Evolutionary conservation across 306 rosid species (phyloP).

Genomic region (Rosa persica): DNA sequence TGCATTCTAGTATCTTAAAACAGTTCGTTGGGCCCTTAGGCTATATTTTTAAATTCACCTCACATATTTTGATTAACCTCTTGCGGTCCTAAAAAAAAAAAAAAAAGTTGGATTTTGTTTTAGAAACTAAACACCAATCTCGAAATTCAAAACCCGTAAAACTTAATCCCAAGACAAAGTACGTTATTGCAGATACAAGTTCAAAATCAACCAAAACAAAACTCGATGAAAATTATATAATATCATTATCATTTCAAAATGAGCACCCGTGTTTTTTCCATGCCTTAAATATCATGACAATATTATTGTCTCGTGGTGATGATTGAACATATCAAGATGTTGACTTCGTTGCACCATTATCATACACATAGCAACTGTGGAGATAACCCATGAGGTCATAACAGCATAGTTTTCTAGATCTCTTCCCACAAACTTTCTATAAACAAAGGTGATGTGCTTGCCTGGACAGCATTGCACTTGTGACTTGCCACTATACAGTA

Average conservation of each 20-base stretch:
- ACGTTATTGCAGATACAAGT: not conserved
- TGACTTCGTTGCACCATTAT: conserved; percentile 19
- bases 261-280: not conserved
- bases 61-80: too few species aligned
- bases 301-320: conserved; percentile 12
- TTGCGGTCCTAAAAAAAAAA: too few species aligned
- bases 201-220: not conserved
- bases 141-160: too few species aligned
- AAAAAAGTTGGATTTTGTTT: too few species aligned
- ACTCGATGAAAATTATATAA: not conserved
- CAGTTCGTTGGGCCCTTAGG: too few species aligned
- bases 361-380: conserved; percentile 21
- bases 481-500: not conserved
- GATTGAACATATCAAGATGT: conserved; percentile 21
- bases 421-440: not conserved
- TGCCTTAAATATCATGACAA: not conserved
- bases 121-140: too few species aligned
- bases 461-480: conserved; percentile 30
- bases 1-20: too few species aligned
- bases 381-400: conserved; percentile 24
- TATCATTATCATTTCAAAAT: not conserved
- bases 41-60: too few species aligned
- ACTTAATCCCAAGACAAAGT: not conserved
- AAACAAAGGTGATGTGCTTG: conserved; percentile 10
- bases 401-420: not conserved